Percentiles rank a stretch among this genome's conserved stretches.
Conservation (phyloP, 371 early-diverging fungal genomes). For the Haplosporangium sp. region DNA sequence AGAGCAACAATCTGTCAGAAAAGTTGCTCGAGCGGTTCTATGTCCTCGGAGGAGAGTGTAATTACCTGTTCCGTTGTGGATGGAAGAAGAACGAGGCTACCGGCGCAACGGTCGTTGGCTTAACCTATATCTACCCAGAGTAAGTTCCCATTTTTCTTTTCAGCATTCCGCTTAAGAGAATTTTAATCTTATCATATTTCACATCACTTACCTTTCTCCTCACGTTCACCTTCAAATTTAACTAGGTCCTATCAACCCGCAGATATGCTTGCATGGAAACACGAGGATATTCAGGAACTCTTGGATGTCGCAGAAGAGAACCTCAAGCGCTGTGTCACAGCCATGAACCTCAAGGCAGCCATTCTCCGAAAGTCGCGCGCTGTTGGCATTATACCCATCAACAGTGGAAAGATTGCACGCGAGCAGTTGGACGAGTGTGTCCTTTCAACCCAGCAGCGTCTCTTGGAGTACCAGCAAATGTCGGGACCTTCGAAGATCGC, state of each 20-base stretch:
- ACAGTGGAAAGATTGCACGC: conserved; percentile 62
- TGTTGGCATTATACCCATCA: conserved; percentile 67
- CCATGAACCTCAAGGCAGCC: conserved; percentile 71
- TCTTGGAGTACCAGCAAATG: conserved; percentile 62
- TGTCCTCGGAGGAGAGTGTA: conserved; percentile 85
- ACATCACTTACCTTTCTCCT: not conserved
- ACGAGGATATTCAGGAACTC: conserved; percentile 64
- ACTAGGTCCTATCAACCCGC: conserved; percentile 59
- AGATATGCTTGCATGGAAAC: conserved; percentile 60
- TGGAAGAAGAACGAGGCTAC: conserved; percentile 43
- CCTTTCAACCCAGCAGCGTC: conserved; percentile 66
- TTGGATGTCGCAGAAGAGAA: conserved; percentile 78
- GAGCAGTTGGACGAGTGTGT: conserved; percentile 80
- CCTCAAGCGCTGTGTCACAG: conserved; percentile 62
- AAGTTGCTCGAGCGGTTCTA: conserved; percentile 69
- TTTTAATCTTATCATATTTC: no score
- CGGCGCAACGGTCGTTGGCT: conserved; percentile 57
- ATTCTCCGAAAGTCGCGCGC: conserved; percentile 80
- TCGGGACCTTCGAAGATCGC: conserved; percentile 58
- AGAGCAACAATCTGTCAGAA: conserved; percentile 56
- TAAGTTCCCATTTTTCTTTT: conserved; percentile 27
- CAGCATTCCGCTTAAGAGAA: not conserved
- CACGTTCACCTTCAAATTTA: not conserved
- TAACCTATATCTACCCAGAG: conserved; percentile 71
- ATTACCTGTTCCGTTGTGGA: conserved; percentile 79